A percentile compares a stretch with the other conserved stretches of the same genome.
Evolutionary conservation across 495 filamentous ascomycete genomes (phyloP).

Genomic region (Xylaria curta): DNA sequence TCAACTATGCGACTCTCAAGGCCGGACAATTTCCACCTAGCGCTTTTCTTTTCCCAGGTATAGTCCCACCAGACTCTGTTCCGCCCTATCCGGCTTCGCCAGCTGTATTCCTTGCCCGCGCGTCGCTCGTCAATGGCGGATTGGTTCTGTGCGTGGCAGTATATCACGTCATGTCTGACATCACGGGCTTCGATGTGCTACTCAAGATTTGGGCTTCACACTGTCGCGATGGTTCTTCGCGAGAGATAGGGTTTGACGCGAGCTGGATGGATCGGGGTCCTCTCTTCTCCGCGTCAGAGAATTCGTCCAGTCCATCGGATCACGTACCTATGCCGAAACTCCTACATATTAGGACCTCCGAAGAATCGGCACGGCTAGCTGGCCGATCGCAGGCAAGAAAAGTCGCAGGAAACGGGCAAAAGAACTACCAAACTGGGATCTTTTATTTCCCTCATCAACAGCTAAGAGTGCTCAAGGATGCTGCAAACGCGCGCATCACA

Average conservation of each 20-base stretch:
- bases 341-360: slow-evolving; percentile 25
- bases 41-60: slow-evolving; percentile 23
- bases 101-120: slow-evolving; percentile 35
- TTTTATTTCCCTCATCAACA: slow-evolving; percentile 33
- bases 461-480: slow-evolving; percentile 31
- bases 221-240: slow-evolving; percentile 30
- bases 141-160: slow-evolving; percentile 36
- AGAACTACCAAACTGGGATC: slow-evolving; percentile 21
- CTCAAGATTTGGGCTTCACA: slow-evolving; percentile 41
- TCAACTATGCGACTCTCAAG: slow-evolving; percentile 35
- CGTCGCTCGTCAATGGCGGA: slow-evolving; percentile 35
- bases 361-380: slow-evolving; percentile 23
- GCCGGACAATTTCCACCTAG: slow-evolving; percentile 33
- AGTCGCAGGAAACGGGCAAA: neutral
- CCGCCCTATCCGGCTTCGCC: slow-evolving; percentile 30
- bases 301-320: neutral
- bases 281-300: neutral
- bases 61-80: slow-evolving; percentile 31
- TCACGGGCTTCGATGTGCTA: slow-evolving; percentile 37
- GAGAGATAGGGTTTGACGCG: slow-evolving; percentile 27
- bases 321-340: slow-evolving; percentile 28
- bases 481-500: slow-evolving; percentile 29
- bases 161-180: slow-evolving; percentile 39
- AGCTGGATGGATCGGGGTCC: slow-evolving; percentile 32
- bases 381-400: neutral